Base-by-base conservation (phyloP, 345 rosid genomes). In the Laguncularia racemosa region DNA sequence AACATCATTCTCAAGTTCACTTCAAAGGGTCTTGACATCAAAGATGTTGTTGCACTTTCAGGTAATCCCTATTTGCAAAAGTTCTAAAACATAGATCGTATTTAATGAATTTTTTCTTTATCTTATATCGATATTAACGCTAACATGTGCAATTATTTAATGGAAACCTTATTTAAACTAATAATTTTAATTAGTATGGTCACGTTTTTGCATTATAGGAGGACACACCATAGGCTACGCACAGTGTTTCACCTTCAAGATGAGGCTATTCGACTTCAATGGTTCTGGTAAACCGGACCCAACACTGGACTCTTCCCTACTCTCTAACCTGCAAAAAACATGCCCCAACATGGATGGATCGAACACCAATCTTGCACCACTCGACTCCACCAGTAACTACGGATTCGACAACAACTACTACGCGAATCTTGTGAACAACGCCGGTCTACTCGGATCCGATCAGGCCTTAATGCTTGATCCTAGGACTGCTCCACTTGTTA, bases 141-240 rank as follows among this genome's bases (percentile, higher is more conserved):
- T 23, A 6, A 23, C 28, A 23, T 6, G 28, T 23, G 28, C 28
- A 33, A 33, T 33, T 33, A 4, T 33, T 33, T 33, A 33, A 9
- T 33, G 4, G 40, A 33, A 33, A 1, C 40, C 9, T 33, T 33
- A 33, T 33, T 26, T 26, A 26, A 6, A 6, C 28, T 26, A 26
- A 26, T 26, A 26, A 2, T 26, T 26, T 2, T 6, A 26, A 26
- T 26, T 26, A 26, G 6, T 6, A 33, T 33, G 40, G 40, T 33
- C 40, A 33, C 11, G 40, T 33, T 33, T 33, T 33, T 7, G 11
- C 40, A 33, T 67, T 69, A 55, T 63, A 91, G 95, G 92, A 64
- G 96, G 88, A 20, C 98, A 91, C 71, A 91, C 98, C 16, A 65
- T 91, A 61, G 98, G 98, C 13, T 83, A 64, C 76, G 98, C 98